phyloP scores from a whole-genome alignment of 306 rosid genomes.

The Astragalus glycyphyllos region DNA sequence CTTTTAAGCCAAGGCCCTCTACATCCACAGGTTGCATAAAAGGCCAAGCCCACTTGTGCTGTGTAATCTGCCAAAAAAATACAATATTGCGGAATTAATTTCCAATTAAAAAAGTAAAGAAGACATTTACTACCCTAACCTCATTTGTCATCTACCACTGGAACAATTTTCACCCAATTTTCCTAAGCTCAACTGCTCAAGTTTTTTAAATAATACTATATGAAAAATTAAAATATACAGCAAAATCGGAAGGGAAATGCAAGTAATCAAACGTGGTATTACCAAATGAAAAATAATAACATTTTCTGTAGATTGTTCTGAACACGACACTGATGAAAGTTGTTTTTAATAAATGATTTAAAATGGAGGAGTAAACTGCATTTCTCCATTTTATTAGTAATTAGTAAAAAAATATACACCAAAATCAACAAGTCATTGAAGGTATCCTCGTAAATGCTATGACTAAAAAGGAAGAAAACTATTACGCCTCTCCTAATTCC shows the following conservation, averaged over 20 bases:
- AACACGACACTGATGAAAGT: background rate
- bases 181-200: conserved; percentile 8
- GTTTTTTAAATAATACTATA: conserved; percentile 4
- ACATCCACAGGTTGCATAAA: conserved; percentile 97
- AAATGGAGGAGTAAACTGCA: conserved; percentile 7
- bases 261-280: conserved; percentile 35
- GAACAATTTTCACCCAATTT: conserved; percentile 14
- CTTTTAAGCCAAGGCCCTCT: conserved; percentile 84
- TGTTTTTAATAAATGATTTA: conserved; percentile 10
- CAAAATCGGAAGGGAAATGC: conserved; percentile 23
- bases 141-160: conserved; percentile 27
- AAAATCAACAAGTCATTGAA: background rate
- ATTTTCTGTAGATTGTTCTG: conserved; percentile 18
- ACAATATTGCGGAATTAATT: conserved; percentile 37
- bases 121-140: conserved; percentile 24
- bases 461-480: too few species aligned
- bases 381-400: conserved; percentile 2
- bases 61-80: conserved; percentile 69
- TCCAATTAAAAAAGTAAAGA: conserved; percentile 10
- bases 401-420: conserved; percentile 18
- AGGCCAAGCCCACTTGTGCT: conserved; percentile 92
- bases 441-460: background rate
- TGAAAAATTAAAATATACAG: background rate
- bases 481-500: too few species aligned
- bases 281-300: conserved; percentile 27